Evolutionary conservation across 139 green algal species (phyloP).

Genomic region (Coelastrella sp.): DNA sequence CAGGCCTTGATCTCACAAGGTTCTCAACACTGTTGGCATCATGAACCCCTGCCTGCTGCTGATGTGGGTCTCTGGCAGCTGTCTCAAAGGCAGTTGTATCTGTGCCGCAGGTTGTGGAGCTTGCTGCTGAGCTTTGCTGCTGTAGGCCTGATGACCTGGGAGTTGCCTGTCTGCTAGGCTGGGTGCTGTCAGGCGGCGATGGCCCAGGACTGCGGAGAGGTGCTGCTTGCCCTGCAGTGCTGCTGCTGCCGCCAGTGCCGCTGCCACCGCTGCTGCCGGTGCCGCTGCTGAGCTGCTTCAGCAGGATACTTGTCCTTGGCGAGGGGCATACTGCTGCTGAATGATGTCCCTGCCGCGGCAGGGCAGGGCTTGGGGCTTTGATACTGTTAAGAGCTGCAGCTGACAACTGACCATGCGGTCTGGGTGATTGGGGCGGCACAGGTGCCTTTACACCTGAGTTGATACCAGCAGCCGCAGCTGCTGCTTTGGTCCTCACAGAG

Average conservation of each 20-base stretch:
- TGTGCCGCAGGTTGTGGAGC: background rate
- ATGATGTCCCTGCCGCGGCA: background rate
- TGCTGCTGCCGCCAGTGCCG: background rate
- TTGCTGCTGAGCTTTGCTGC: background rate
- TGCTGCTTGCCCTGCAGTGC: background rate
- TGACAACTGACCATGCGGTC: background rate
- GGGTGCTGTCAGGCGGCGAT: background rate
- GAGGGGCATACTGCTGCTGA: background rate
- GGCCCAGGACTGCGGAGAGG: background rate
- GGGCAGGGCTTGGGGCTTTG: background rate
- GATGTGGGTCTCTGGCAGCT: background rate
- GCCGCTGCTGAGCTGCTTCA: background rate
- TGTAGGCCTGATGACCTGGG: background rate
- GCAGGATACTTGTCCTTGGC: background rate
- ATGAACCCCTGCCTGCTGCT: background rate
- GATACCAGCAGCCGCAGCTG: background rate
- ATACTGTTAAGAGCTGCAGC: background rate
- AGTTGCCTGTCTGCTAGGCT: background rate
- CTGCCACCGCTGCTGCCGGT: background rate
- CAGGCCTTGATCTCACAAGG: background rate
- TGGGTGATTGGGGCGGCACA: background rate
- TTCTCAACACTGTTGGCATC: background rate
- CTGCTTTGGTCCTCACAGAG: background rate
- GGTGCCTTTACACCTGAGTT: background rate
- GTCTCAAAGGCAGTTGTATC: background rate